Conservation (phyloP, 192 early-diverging fungal genomes). For the Radiomyces spectabilis region DNA sequence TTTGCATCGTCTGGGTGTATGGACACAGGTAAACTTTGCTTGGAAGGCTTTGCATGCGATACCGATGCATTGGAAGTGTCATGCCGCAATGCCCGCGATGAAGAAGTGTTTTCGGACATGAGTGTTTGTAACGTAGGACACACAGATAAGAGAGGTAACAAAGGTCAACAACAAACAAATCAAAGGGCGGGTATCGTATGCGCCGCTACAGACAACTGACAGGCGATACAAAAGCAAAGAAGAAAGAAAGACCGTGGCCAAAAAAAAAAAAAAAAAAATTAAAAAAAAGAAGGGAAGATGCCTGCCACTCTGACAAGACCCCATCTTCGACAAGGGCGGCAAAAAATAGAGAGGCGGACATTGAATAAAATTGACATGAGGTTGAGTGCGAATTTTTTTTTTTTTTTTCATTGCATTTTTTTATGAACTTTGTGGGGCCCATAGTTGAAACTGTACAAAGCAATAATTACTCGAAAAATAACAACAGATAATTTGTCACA, state of each 20-base stretch:
- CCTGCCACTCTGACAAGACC: too few relatives aligned
- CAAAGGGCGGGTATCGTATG: not conserved
- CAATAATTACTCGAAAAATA: too few relatives aligned
- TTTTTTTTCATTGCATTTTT: not conserved
- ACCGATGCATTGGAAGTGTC: too few relatives aligned
- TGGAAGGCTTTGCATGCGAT: too few relatives aligned
- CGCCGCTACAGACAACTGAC: too few relatives aligned
- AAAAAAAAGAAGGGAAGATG: slow-evolving; percentile 7
- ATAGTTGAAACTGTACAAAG: too few relatives aligned
- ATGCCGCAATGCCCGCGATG: too few relatives aligned
- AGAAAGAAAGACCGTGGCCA: not conserved
- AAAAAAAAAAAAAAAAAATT: not conserved
- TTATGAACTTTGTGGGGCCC: not conserved
- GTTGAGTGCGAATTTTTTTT: too few relatives aligned
- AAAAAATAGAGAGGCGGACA: slow-evolving; percentile 4
- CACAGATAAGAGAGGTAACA: too few relatives aligned
- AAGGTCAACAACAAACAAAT: not conserved
- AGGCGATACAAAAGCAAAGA: not conserved
- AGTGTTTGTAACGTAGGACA: not conserved
- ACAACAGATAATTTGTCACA: too few relatives aligned
- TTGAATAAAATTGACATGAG: not conserved
- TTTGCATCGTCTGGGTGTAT: slow-evolving; percentile 71
- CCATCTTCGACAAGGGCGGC: too few relatives aligned
- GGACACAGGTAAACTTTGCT: not conserved
- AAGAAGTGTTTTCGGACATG: not conserved